Base-by-base conservation (phyloP, 345 rosid genomes). In the Bruguiera sexangula region DNA sequence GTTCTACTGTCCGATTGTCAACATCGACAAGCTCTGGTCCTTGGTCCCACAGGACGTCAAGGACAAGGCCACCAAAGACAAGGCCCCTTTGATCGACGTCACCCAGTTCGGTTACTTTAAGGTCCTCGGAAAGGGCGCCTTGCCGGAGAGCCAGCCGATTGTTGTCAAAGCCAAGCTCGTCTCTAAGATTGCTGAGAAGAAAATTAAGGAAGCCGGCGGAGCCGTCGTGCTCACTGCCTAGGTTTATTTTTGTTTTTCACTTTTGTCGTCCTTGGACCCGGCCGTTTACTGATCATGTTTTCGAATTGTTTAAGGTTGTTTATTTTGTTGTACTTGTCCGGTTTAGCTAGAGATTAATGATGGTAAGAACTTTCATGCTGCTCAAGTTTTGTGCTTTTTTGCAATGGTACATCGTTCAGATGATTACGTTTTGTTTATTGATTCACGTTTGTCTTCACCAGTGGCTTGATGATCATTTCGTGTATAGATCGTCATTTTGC, bases 21-120 rank as follows among this genome's bases (percentile, higher is more conserved):
- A 77, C 65, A 27, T 77, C 60, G 76, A 77, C 24, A 72, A 77
- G 80, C 69, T 77, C n/a, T 77, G 80, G 80, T 77, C 76, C 2
- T 19, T 78, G 77, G 32, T 78, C 16, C 78, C 78, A 6, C 73
- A 53, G 56, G 78, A 69, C 7, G 62, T 69, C n/a, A 75, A 64
- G 61, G 78, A 69, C 10, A 75, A 75, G 55, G 65, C 69, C 30
- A 22, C 32, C 55, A 62, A 69, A 43, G 70, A 73, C 32, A 69
- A 39, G 43, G 71, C n/a, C 20, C 80, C 80, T 1, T 5, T 72
- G 66, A 18, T 76, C 27, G 76, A 76, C 26, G 80, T 76, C 26
- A 71, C 76, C 16, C 76, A 76, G 69, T 55, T 60, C 31, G 80
- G 76, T 1, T 76, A 67, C 58, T 76, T 76, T 34, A 76, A 76